phyloP scores from a whole-genome alignment of 371 early-diverging fungal genomes.

The Saksenaea oblongispora region DNA sequence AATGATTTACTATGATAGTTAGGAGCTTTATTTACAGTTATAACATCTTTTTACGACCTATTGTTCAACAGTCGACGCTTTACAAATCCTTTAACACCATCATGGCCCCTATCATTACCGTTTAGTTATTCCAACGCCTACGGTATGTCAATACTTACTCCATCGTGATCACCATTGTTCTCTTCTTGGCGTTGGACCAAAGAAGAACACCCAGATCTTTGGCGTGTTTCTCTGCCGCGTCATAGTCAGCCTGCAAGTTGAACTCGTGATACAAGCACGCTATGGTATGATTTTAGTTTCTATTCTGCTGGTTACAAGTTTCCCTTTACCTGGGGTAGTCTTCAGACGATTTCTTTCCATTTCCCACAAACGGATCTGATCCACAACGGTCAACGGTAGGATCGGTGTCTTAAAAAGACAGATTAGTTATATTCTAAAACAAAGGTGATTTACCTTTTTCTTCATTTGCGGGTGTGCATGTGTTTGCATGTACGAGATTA shows the following conservation, averaged over 20 bases:
- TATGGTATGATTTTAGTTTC: slow-evolving; percentile 7
- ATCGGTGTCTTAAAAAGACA: slow-evolving; percentile 58
- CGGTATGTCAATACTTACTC: slow-evolving; percentile 35
- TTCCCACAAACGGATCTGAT: slow-evolving; percentile 98
- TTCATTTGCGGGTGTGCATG: slow-evolving; percentile 95
- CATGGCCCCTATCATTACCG: slow-evolving; percentile 47
- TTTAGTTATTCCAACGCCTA: neutral
- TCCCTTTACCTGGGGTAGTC: slow-evolving; percentile 14
- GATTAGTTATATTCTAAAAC: neutral
- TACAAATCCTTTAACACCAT: slow-evolving; percentile 57
- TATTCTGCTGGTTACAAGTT: neutral
- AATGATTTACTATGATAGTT: no score
- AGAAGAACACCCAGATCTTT: slow-evolving; percentile 75
- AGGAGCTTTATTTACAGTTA: neutral
- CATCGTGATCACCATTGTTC: slow-evolving; percentile 65
- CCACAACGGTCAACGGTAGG: slow-evolving; percentile 93
- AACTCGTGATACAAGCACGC: slow-evolving; percentile 88
- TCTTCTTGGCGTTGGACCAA: slow-evolving; percentile 71
- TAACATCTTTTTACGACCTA: neutral
- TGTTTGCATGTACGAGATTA: slow-evolving; percentile 83
- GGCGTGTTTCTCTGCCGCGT: slow-evolving; percentile 75
- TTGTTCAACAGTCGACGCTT: slow-evolving; percentile 36
- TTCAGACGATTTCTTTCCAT: slow-evolving; percentile 90
- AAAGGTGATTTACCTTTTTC: slow-evolving; percentile 50
- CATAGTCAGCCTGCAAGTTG: slow-evolving; percentile 73